Base-by-base conservation (phyloP, 345 rosid species). In the Salix suchowensis region DNA sequence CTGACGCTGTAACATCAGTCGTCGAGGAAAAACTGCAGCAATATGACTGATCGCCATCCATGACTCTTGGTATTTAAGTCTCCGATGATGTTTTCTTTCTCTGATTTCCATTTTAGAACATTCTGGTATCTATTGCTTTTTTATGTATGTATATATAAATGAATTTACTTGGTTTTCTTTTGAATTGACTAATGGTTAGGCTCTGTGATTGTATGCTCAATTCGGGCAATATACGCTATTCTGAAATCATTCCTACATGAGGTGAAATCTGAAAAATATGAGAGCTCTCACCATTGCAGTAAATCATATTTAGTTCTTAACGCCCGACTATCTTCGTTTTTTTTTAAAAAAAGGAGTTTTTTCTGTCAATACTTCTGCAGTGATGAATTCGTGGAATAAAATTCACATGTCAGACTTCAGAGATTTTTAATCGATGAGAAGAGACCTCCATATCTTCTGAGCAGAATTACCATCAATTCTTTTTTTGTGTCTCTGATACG, bases 11-110 rank as follows among this genome's bases (percentile, higher is more conserved):
- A 1, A 4, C 18, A 61, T 77, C 75, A 77, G 52, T 40, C 46
- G 79, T 70, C 70, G 79, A 70, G 68, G 36, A 34, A 34, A 34
- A 34, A 34, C 37, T 34, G 7, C 37, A 5, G 6, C 37, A 0
- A 76, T 18, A 70, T 76, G 79, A 76, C 44, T 69, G 69, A 54
- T 70, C n/a, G 8, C 18, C 36, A 40, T 76, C 79, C 79, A 32
- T 77, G 74, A 77, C 71, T 77, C 71, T 15, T 65, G 70, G 75
- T 77, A 46, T 77, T 77, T 71, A 71, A 77, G 66, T 71, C 65
- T 71, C 72, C 71, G 79, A 77, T 77, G 79, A 46, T 70, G 64
- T 9, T 2, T 76, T 18, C 5, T 52, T 7, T 39, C 9, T 10
- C 68, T 64, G 79, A 76, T 76, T 19, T 0, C 9, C 23, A 7